phyloP scores from a whole-genome alignment of 495 filamentous ascomycete genomes.

The Haplographium delicatum region DNA sequence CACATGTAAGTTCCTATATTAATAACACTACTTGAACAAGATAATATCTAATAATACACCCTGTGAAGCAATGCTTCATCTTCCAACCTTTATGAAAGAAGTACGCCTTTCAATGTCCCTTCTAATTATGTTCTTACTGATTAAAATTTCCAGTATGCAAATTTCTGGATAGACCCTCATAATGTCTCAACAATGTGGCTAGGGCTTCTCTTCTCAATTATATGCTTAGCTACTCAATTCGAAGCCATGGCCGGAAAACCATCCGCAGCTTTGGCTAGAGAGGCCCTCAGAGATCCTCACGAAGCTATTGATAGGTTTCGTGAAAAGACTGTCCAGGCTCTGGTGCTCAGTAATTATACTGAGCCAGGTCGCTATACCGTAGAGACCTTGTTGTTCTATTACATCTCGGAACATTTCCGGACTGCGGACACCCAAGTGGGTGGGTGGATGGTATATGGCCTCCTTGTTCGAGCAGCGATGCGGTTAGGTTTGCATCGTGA shows the following conservation, averaged over 20 bases:
- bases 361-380: constrained; percentile 38
- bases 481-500: constrained; percentile 54
- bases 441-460: constrained; percentile 42
- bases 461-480: constrained; percentile 43
- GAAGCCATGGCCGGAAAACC: background rate
- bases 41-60: constrained; percentile 7
- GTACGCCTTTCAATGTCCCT: background rate
- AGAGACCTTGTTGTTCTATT: constrained; percentile 44
- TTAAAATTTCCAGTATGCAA: constrained; percentile 34
- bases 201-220: constrained; percentile 38
- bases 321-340: constrained; percentile 30
- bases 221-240: constrained; percentile 20
- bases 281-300: constrained; percentile 14
- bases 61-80: constrained; percentile 39
- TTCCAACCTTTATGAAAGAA: constrained; percentile 36
- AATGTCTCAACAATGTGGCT: constrained; percentile 39
- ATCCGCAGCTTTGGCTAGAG: background rate
- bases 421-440: constrained; percentile 39
- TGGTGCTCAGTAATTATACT: constrained; percentile 41
- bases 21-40: no score
- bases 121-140: background rate
- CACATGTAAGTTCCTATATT: constrained; percentile 37
- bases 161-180: constrained; percentile 39
- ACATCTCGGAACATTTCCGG: constrained; percentile 37
- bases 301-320: constrained; percentile 7